A percentile compares a stretch with the other conserved stretches of the same genome.
phyloP scores from a whole-genome alignment of 2,329 filamentous ascomycete genomes.

The Venturia pyrina region DNA sequence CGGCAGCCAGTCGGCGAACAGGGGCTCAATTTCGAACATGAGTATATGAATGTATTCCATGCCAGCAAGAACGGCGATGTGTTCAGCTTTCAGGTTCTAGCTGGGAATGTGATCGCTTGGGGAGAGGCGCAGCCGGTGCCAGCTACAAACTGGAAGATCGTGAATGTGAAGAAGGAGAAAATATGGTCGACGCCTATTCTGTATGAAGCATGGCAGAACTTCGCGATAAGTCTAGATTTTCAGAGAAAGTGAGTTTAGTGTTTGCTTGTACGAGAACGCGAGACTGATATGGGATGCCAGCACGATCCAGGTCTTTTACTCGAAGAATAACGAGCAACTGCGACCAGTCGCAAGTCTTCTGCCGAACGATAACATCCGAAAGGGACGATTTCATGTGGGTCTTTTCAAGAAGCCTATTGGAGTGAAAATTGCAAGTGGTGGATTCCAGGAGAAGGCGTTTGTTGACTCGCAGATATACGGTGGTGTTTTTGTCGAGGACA shows the following conservation, averaged over 20 bases:
- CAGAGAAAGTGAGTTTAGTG: slow-evolving; percentile 37
- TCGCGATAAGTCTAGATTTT: slow-evolving; percentile 49
- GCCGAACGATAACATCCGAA: slow-evolving; percentile 43
- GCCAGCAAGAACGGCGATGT: too few relatives aligned
- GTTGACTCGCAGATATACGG: slow-evolving; percentile 31
- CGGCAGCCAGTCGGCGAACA: too few relatives aligned
- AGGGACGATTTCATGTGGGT: slow-evolving; percentile 54
- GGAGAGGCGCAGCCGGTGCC: too few relatives aligned
- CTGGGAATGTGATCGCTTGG: too few relatives aligned
- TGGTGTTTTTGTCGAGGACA: slow-evolving; percentile 29
- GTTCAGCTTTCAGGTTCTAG: too few relatives aligned
- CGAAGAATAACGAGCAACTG: slow-evolving; percentile 36
- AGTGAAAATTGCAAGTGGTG: slow-evolving; percentile 19
- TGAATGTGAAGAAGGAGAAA: too few relatives aligned
- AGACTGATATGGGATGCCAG: slow-evolving; percentile 22
- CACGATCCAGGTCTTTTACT: slow-evolving; percentile 49
- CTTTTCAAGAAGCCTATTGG: not conserved
- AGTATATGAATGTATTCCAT: too few relatives aligned
- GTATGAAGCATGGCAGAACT: slow-evolving; percentile 46
- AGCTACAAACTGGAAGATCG: too few relatives aligned
- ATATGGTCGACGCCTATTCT: too few relatives aligned
- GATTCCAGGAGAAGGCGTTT: slow-evolving; percentile 24
- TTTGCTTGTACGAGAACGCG: not conserved
- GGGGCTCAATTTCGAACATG: too few relatives aligned
- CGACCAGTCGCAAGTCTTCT: slow-evolving; percentile 36